Conservation (phyloP, 306 rosid genomes). For the Betula pendula region DNA sequence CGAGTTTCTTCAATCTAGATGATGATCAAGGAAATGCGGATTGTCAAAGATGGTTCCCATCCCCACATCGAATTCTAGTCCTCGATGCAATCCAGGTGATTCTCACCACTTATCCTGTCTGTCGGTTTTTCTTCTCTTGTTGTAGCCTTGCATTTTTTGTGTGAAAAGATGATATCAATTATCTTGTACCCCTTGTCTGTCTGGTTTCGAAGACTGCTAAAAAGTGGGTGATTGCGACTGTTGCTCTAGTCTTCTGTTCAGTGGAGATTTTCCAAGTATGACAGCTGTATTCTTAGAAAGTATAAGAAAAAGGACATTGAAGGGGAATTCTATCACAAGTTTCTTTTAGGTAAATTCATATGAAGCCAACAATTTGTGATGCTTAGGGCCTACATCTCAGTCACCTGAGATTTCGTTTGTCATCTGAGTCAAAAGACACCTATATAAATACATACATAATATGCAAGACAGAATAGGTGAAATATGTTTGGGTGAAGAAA, state of each 20-base stretch:
- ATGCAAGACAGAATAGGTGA: background rate
- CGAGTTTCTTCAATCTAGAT: constrained; percentile 49
- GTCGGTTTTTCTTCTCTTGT: constrained; percentile 12
- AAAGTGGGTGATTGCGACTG: background rate
- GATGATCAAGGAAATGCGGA: constrained; percentile 29
- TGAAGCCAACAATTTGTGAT: background rate
- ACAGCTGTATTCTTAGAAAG: background rate
- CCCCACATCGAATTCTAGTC: constrained; percentile 68
- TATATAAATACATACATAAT: background rate
- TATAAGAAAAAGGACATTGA: background rate
- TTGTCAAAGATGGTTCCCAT: constrained; percentile 56
- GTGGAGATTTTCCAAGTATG: background rate
- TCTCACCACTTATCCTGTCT: constrained; percentile 7
- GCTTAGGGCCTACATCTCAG: background rate
- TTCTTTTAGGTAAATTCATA: background rate
- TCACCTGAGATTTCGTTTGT: background rate
- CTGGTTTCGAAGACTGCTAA: background rate
- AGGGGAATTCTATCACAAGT: background rate
- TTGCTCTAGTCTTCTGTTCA: background rate
- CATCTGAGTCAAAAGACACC: background rate
- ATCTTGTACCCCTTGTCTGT: constrained; percentile 4
- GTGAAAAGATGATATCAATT: background rate
- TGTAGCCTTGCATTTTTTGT: constrained; percentile 1
- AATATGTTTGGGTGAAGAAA: background rate
- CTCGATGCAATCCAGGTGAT: constrained; percentile 91